A percentile compares a stretch with the other conserved stretches of the same genome.
Evolutionary conservation across 192 early-diverging fungal species (phyloP).

Genomic region (Allomyces javanicus): DNA sequence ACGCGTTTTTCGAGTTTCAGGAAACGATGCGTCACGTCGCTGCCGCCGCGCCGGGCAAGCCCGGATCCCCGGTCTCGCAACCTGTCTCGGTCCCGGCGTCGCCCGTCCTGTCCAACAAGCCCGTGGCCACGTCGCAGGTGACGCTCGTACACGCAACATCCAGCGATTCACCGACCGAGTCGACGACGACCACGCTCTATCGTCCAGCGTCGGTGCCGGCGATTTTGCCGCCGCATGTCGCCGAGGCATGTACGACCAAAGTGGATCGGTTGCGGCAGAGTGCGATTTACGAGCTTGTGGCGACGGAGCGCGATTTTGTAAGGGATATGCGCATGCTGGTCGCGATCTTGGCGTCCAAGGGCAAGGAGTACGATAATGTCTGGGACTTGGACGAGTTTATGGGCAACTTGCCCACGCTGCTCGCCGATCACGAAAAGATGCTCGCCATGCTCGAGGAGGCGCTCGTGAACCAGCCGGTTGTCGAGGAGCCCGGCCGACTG

Average conservation of each 20-base stretch:
- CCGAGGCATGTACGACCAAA: neutral
- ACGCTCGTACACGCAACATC: no score
- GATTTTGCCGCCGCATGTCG: no score
- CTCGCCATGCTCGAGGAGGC: neutral
- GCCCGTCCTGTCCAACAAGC: no score
- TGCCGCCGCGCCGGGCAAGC: no score
- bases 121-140: no score
- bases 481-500: neutral
- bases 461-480: neutral
- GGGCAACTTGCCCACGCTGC: neutral
- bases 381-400: neutral
- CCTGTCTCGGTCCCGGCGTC: no score
- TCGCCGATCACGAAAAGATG: neutral
- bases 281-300: neutral
- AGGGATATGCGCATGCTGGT: neutral
- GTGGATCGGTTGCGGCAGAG: neutral
- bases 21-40: no score
- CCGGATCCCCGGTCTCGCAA: no score
- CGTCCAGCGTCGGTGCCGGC: no score
- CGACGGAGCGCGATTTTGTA: neutral
- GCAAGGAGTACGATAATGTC: neutral
- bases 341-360: neutral
- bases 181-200: no score
- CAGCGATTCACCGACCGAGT: no score
- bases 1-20: no score